phyloP scores from a whole-genome alignment of 2,329 filamentous ascomycete species.

The Coniochaeta prunicola region DNA sequence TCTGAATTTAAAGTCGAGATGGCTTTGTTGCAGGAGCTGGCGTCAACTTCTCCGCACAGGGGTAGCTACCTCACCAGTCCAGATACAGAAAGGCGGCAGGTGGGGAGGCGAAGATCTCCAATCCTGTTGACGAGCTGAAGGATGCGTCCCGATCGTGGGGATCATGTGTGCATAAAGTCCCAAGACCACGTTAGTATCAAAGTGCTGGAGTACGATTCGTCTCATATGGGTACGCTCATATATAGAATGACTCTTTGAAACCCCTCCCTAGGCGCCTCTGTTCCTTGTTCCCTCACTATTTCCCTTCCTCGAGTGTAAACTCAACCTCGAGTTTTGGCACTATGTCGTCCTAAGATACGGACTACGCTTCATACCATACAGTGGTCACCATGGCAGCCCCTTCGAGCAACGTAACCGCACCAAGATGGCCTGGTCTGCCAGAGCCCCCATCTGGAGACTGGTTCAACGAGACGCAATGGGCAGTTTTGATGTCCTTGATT shows the following conservation, averaged over 20 bases:
- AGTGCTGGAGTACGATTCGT: background rate
- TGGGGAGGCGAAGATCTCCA: background rate
- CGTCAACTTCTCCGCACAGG: background rate
- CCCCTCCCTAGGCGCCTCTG: background rate
- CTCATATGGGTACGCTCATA: background rate
- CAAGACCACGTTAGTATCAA: background rate
- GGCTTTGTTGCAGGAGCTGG: background rate
- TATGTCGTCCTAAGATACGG: background rate
- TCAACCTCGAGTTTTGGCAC: background rate
- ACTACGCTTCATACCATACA: background rate
- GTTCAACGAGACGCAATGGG: slow-evolving; percentile 44
- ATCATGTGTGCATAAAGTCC: background rate
- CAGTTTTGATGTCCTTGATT: slow-evolving; percentile 43
- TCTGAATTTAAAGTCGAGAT: background rate
- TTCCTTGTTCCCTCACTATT: background rate
- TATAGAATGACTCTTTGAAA: background rate
- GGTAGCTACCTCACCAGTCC: background rate
- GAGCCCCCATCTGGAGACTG: slow-evolving; percentile 22
- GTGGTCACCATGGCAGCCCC: slow-evolving; percentile 3
- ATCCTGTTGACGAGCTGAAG: background rate
- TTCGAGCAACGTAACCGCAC: slow-evolving; percentile 2
- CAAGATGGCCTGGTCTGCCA: slow-evolving; percentile 16
- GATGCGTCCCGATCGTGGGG: background rate
- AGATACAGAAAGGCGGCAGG: background rate
- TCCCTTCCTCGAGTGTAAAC: background rate